Evolutionary conservation across 371 early-diverging fungal species (phyloP).

Genomic region (Rhizopus sp.): DNA sequence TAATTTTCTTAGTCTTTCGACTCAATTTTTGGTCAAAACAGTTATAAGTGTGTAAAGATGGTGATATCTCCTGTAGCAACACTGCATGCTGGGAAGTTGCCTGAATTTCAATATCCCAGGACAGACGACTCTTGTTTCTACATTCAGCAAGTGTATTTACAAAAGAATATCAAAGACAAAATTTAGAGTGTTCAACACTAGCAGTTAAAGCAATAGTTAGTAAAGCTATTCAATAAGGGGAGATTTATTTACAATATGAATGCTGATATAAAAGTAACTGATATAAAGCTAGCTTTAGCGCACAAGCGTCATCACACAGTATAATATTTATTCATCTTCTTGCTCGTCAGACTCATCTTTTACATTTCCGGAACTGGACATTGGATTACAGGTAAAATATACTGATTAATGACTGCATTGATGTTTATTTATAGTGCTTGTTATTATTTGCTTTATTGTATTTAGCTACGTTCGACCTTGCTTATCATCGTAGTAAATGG

Average conservation of each 20-base stretch:
- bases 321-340: constrained; percentile 8
- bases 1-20: too few species aligned
- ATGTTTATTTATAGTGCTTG: too few species aligned
- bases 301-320: constrained; percentile 8
- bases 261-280: constrained; percentile 14
- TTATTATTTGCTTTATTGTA: constrained; percentile 5
- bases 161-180: constrained; percentile 11
- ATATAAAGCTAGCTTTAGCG: constrained; percentile 13
- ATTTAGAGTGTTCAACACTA: constrained; percentile 9
- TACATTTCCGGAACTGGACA: constrained; percentile 6
- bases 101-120: constrained; percentile 13
- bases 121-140: constrained; percentile 12
- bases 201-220: constrained; percentile 13
- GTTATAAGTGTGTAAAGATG: too few species aligned
- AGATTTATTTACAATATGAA: constrained; percentile 2
- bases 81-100: too few species aligned
- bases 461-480: constrained; percentile 7
- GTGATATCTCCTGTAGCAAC: too few species aligned
- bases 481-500: constrained; percentile 5
- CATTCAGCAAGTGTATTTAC: constrained; percentile 15
- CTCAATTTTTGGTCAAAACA: too few species aligned
- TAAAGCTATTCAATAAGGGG: constrained; percentile 10
- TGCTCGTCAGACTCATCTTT: constrained; percentile 10
- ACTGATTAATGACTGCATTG: constrained; percentile 10
- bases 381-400: constrained; percentile 12